Evolutionary conservation across 495 filamentous ascomycete species (phyloP).

Genomic region (Penicillium ochrochloron): DNA sequence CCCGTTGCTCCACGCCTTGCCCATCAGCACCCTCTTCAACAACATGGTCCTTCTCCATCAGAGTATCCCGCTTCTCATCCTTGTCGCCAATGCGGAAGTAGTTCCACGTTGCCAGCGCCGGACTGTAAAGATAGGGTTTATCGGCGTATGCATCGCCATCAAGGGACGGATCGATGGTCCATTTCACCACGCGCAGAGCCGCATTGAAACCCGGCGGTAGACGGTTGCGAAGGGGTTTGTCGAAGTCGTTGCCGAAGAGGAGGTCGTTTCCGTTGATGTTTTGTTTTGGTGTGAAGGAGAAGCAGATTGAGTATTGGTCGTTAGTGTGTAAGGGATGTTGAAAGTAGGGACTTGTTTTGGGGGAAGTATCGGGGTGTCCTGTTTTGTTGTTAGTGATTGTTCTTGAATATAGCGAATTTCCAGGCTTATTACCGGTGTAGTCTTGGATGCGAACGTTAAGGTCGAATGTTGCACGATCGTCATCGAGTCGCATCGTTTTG

Average conservation of each 20-base stretch:
- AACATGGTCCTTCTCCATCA: slow-evolving; percentile 47
- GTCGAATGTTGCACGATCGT: slow-evolving; percentile 60
- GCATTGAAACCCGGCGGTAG: slow-evolving; percentile 83
- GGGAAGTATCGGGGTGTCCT: slow-evolving; percentile 64
- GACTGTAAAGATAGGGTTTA: slow-evolving; percentile 80
- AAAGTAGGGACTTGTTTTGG: slow-evolving; percentile 74
- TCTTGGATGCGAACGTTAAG: slow-evolving; percentile 73
- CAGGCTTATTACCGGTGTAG: slow-evolving; percentile 51
- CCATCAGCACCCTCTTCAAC: slow-evolving; percentile 74
- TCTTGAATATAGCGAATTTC: slow-evolving; percentile 3
- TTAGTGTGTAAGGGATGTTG: slow-evolving; percentile 63
- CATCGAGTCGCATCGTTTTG: slow-evolving; percentile 59
- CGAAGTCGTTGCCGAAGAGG: slow-evolving; percentile 92
- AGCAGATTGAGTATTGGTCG: slow-evolving; percentile 82
- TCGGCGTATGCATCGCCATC: slow-evolving; percentile 89
- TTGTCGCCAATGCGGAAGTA: slow-evolving; percentile 67
- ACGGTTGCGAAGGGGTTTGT: slow-evolving; percentile 81
- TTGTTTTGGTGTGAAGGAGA: slow-evolving; percentile 71
- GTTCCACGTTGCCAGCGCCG: slow-evolving; percentile 74
- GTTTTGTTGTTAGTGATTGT: slow-evolving; percentile 31
- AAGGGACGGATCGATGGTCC: slow-evolving; percentile 84
- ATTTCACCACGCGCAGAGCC: slow-evolving; percentile 81
- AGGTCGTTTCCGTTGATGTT: slow-evolving; percentile 72
- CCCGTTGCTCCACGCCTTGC: slow-evolving; percentile 55
- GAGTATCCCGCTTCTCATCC: slow-evolving; percentile 8